A percentile compares a stretch with the other conserved stretches of the same genome.
phyloP scores from a whole-genome alignment of 257 asterid species.

The Scutellaria barbata region DNA sequence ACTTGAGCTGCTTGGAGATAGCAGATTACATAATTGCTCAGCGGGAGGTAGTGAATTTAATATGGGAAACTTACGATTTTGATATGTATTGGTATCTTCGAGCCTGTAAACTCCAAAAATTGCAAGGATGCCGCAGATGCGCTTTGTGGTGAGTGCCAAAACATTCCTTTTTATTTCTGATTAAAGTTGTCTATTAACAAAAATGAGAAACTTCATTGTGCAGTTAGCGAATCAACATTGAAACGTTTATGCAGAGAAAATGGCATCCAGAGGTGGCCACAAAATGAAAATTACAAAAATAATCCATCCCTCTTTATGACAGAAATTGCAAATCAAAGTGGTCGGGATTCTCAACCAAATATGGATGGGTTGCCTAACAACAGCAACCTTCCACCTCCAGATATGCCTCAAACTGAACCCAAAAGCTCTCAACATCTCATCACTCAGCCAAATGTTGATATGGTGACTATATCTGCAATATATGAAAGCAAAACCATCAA shows the following conservation, averaged over 20 bases:
- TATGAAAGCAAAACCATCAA: too few species aligned
- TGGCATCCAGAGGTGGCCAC: not conserved
- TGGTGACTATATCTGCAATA: too few species aligned
- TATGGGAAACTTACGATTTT: too few species aligned
- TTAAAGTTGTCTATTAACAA: not conserved
- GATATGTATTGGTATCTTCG: not conserved
- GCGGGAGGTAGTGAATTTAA: not conserved
- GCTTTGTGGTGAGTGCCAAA: not conserved
- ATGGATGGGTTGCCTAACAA: not conserved
- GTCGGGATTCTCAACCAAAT: not conserved
- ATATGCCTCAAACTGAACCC: not conserved
- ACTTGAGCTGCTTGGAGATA: constrained; percentile 14
- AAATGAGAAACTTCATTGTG: not conserved
- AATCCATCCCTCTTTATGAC: not conserved
- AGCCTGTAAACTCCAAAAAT: not conserved
- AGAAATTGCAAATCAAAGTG: not conserved
- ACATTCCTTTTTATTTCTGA: not conserved
- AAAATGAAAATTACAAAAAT: not conserved
- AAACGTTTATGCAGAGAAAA: not conserved
- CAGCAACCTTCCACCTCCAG: not conserved
- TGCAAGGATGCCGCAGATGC: not conserved
- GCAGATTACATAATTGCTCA: not conserved
- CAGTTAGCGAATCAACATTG: not conserved
- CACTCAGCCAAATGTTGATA: not conserved
- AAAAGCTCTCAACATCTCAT: not conserved